Evolutionary conservation across 1,284 basidiomycete genomes (phyloP).

Genomic region (Malassezia caprae): DNA sequence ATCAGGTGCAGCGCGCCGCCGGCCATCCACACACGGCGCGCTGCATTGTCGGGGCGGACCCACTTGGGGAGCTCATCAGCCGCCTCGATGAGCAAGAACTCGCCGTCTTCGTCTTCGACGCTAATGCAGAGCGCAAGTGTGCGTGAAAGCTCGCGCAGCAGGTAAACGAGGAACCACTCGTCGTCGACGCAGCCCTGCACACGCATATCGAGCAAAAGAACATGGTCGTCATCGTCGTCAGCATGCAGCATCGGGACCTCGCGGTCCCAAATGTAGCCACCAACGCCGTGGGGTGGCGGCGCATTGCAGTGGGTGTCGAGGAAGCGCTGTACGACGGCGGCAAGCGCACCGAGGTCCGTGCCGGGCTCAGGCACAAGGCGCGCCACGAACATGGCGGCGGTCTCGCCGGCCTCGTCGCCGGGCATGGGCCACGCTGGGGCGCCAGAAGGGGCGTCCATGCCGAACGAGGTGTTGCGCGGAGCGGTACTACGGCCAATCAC

Average conservation of each 20-base stretch:
- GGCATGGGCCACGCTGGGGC: neutral
- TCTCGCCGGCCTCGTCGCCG: slow-evolving; percentile 4
- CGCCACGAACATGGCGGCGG: slow-evolving; percentile 3
- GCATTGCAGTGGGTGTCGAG: neutral
- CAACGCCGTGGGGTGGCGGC: neutral
- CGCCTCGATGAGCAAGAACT: slow-evolving; percentile 91
- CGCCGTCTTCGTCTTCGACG: slow-evolving; percentile 79
- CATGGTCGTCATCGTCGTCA: neutral
- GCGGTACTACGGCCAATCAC: neutral
- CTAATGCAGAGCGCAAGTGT: slow-evolving; percentile 16
- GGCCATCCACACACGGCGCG: slow-evolving; percentile 88
- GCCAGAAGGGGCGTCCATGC: neutral
- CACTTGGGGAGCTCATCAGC: slow-evolving; percentile 79
- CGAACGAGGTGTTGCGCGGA: neutral
- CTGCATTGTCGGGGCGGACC: slow-evolving; percentile 79
- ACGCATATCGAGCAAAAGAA: slow-evolving; percentile 63
- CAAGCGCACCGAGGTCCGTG: neutral
- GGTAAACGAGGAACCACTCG: slow-evolving; percentile 87
- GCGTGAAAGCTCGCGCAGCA: slow-evolving; percentile 46
- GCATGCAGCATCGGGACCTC: slow-evolving; percentile 23
- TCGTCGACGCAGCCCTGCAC: slow-evolving; percentile 89
- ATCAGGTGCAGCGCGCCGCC: slow-evolving; percentile 72
- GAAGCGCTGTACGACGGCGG: neutral
- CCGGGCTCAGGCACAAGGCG: neutral
- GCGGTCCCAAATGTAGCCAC: slow-evolving; percentile 42